These are phyloP conservation scores for Ilyonectria destructans DNA, from an alignment of 2,329 filamentous ascomycete species.

Conservation along the genomic window DNA sequence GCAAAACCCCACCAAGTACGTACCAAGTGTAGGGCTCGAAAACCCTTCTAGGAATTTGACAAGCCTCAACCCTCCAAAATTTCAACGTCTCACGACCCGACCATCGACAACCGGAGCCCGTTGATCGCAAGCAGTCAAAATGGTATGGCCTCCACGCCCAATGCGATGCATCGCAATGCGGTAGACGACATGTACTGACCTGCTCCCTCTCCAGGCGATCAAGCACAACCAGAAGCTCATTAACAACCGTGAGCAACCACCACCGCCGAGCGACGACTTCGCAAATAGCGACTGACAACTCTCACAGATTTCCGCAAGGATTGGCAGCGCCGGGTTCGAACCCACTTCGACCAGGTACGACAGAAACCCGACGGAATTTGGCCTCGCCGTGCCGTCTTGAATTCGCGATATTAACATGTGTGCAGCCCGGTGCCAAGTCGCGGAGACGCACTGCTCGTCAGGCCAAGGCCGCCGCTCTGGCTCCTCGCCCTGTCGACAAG, in stretches of 20 bases:
- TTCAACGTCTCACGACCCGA: slow-evolving; percentile 59
- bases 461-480: slow-evolving; percentile 94
- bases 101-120: slow-evolving; percentile 61
- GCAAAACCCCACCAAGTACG: slow-evolving; percentile 53
- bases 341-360: slow-evolving; percentile 99
- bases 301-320: slow-evolving; percentile 96
- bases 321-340: slow-evolving; percentile 99
- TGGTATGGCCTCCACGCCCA: slow-evolving; percentile 59
- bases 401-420: slow-evolving; percentile 56
- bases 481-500: slow-evolving; percentile 97
- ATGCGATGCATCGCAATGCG: slow-evolving; percentile 41
- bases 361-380: slow-evolving; percentile 39
- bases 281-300: slow-evolving; percentile 59
- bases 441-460: slow-evolving; percentile 92
- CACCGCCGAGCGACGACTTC: slow-evolving; percentile 49
- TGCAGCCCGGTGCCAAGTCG: slow-evolving; percentile 94
- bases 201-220: slow-evolving; percentile 80
- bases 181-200: slow-evolving; percentile 48
- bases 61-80: slow-evolving; percentile 58
- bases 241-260: slow-evolving; percentile 85
- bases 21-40: slow-evolving; percentile 59
- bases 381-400: slow-evolving; percentile 36
- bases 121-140: slow-evolving; percentile 71
- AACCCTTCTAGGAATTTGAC: slow-evolving; percentile 62
- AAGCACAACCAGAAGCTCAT: slow-evolving; percentile 99